phyloP scores from a whole-genome alignment of 2,329 filamentous ascomycete species.

The Alternaria triticimaculans region DNA sequence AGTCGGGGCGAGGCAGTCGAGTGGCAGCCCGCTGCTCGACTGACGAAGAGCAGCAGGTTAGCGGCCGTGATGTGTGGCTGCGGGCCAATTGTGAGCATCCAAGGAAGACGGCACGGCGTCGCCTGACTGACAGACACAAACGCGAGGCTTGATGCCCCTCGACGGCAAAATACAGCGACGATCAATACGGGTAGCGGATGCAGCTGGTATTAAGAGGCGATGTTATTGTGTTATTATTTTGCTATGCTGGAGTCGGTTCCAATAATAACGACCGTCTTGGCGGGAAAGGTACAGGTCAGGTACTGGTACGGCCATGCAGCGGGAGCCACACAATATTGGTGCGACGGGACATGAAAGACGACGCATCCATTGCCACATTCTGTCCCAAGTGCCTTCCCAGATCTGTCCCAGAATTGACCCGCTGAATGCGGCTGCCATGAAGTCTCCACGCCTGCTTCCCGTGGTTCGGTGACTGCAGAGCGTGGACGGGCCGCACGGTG shows the following conservation, averaged over 20 bases:
- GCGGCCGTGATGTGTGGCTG: conserved; percentile 35
- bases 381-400: neutral
- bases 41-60: conserved; percentile 27
- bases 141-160: neutral
- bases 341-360: neutral
- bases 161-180: conserved; percentile 16
- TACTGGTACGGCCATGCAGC: conserved; percentile 22
- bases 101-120: conserved; percentile 30
- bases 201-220: neutral
- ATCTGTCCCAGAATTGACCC: neutral
- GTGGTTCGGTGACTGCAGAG: conserved; percentile 2
- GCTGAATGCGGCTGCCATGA: neutral
- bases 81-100: conserved; percentile 28
- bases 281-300: conserved; percentile 12
- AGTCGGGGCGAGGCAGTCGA: conserved; percentile 13
- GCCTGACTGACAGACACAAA: conserved; percentile 30
- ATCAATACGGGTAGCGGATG: conserved; percentile 8
- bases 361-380: neutral
- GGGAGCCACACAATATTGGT: conserved; percentile 15
- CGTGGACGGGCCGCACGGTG: conserved; percentile 10
- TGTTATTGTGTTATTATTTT: conserved; percentile 9
- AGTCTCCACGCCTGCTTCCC: neutral
- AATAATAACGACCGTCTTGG: conserved; percentile 34
- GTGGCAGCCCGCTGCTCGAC: conserved; percentile 25
- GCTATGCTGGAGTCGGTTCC: conserved; percentile 23